Conservation (phyloP, 2,329 filamentous ascomycete genomes). For the Alternaria dauci region DNA sequence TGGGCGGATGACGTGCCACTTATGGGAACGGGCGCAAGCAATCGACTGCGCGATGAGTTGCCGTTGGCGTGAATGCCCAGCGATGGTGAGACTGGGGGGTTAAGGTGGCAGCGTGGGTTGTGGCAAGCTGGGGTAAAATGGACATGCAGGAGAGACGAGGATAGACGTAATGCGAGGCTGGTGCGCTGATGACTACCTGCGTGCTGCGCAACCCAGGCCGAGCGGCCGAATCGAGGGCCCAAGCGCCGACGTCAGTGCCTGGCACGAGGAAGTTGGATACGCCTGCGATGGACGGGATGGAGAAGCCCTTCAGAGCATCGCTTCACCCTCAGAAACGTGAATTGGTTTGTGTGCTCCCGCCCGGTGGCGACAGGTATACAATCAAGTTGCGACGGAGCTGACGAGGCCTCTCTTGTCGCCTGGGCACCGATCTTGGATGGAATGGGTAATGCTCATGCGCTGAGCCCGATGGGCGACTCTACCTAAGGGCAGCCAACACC, state of each 20-base stretch:
- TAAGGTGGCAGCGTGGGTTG: constrained; percentile 11
- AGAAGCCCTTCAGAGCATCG: background rate
- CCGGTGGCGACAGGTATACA: background rate
- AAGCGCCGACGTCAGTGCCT: constrained; percentile 18
- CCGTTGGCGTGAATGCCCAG: constrained; percentile 1
- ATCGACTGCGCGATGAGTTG: constrained; percentile 6
- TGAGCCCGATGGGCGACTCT: background rate
- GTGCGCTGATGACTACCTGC: constrained; percentile 18
- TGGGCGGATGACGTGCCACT: constrained; percentile 22
- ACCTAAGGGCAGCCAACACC: background rate
- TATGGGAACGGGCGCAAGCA: constrained; percentile 13
- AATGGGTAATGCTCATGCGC: constrained; percentile 8
- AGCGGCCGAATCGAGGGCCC: constrained; percentile 19
- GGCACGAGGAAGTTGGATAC: background rate
- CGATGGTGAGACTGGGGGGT: constrained; percentile 2
- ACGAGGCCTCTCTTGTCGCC: constrained; percentile 10
- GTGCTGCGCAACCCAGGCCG: constrained; percentile 9
- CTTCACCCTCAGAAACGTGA: background rate
- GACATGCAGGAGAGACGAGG: constrained; percentile 16
- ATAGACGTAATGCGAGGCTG: constrained; percentile 22
- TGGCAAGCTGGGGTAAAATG: constrained; percentile 20
- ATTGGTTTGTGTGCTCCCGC: background rate
- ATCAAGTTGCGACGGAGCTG: constrained; percentile 5
- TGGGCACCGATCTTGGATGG: constrained; percentile 15
- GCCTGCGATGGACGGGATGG: background rate